Evolutionary conservation across 2,329 filamentous ascomycete species (phyloP), one percentile per base, ranked within the genome.

Genomic region (Aaosphaeria pasadenensis): DNA sequence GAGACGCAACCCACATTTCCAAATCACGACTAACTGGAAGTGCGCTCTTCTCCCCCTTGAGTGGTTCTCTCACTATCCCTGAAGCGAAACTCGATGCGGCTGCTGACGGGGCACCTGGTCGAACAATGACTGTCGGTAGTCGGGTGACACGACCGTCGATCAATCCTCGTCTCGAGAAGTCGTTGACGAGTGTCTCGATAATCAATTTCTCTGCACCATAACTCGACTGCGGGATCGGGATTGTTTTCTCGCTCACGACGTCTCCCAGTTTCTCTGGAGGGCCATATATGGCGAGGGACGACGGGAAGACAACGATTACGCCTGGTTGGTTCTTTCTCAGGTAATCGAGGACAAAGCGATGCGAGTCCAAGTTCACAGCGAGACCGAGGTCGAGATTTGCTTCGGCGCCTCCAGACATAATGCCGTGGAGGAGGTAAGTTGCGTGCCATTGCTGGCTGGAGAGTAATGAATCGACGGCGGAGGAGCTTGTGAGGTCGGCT

Each of bases 331-430:
- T 68, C 17, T 64, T 59, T 39, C 74, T 71, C 13, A 83, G 72
- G 11, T 70, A 64, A 44, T 82, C 74, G 3, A 84, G 71, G 9
- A 81, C 53, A 35, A 66, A 65, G 24, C 77, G 74, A 39, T 79
- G 78, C 39, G 76, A 77, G 53, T 83, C 77, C 39, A 84, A 69
- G 62, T 84, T 84, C 44, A 84, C 80, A 28, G 67, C 70, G 60
- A 81, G 74, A 7, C 78, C 80, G 4, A 82, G 71, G 45, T 79
- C 77, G 57, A 77, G 81, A 67, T 83, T 74, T 47, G 77, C 77
- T 62, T 84, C 81, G 11, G 79, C 78, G 6, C 79, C 80, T 4
- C 79, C 77, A 0, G 81, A 84, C 82, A 84, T 84, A 71, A 84
- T 82, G 48, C 82, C 82, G 65, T 85, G 82, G 67, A 85, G 80